Evolutionary conservation across 164 flowering plant genomes (phyloP).

Genomic region (Kingdonia uniflora): DNA sequence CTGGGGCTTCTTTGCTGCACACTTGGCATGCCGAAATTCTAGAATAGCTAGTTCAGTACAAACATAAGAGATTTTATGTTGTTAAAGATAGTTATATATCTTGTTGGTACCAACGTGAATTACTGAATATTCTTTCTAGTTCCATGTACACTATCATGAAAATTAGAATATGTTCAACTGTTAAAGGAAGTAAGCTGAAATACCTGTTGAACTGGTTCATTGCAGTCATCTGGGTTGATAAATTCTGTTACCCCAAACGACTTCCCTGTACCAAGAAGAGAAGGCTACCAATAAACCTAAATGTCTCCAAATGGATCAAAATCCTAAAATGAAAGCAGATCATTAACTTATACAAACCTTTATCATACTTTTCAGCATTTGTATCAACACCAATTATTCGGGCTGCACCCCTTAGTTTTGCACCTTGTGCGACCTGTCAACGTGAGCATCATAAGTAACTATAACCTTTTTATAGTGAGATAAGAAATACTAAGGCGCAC

Average conservation of each 20-base stretch:
- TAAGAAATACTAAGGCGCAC: not conserved
- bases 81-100: no score
- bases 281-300: conserved; percentile 3
- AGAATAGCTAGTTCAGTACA: no score
- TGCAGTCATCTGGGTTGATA: conserved; percentile 61
- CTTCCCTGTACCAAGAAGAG: conserved; percentile 53
- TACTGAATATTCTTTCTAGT: no score
- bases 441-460: conserved; percentile 36
- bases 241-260: conserved; percentile 80
- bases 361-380: no score
- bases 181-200: not conserved
- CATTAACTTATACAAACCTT: no score
- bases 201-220: conserved; percentile 87
- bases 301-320: not conserved
- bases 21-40: no score
- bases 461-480: not conserved
- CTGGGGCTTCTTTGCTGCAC: no score
- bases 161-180: no score
- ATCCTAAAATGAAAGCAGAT: conserved; percentile 22
- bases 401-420: conserved; percentile 79
- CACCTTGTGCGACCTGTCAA: conserved; percentile 98
- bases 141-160: no score
- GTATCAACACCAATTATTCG: no score
- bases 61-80: no score
- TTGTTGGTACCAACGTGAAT: no score